Base-by-base conservation (phyloP, 495 filamentous ascomycete genomes). In the Aspergillus sparsus region DNA sequence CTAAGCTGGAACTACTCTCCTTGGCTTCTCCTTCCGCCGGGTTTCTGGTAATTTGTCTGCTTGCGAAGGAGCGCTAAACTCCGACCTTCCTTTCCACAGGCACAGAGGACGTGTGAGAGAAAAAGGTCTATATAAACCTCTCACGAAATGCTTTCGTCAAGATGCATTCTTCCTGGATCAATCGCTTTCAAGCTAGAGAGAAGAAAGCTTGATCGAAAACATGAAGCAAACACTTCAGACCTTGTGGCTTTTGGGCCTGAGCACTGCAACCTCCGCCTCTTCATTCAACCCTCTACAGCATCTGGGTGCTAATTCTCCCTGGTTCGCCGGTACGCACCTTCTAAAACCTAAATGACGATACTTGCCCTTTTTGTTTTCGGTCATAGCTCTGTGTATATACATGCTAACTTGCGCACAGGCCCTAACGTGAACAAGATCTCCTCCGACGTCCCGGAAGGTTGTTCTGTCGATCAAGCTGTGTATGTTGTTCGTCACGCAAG, bases 401-500 rank as follows among this genome's bases (percentile, higher is more conserved):
- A 47, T 32, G n/a, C 21, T 47, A 12, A 49, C 27, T 16, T 5
- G 15, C 45, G 50, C 50, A 34, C 31, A 79, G 77, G 79, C 5
- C 82, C 82, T n/a, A 78, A 84, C 66, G 73, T 84, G 53, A 79
- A 82, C 61, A 71, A 69, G 6, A 80, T 85, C 45, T 73, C 74
- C 3, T 69, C 76, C 34, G 70, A 75, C 12, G 69, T 80, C 32
- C 82, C 83, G 16, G 66, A 76, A 12, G 72, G 73, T 36, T 86
- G 83, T 58, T 71, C 71, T 6, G 78, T 85, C n/a, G 77, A 84
- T 46, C 77, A 80, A 58, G 82, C 77, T 21, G 77, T 77, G 31
- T 85, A 83, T 61, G 63, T 81, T 35, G 74, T 77, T 32, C 77
- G 83, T 53, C 84, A 85, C 63, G 84, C 83, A 16, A 83, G 79